phyloP scores from a whole-genome alignment of 1,139 yeast species.

The Kodamaea fungicola region DNA sequence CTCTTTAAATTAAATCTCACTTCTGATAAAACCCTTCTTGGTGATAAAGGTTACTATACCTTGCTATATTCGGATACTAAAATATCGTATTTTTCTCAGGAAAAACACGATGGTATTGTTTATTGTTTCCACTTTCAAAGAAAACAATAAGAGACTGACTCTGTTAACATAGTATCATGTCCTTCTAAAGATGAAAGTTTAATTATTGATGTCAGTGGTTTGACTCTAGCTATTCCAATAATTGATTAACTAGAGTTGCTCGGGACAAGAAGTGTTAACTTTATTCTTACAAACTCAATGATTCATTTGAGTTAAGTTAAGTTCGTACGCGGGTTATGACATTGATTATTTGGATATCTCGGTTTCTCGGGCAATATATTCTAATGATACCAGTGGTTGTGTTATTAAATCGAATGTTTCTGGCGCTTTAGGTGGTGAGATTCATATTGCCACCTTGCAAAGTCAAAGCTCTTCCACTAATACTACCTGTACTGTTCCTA shows the following conservation, averaged over 20 bases:
- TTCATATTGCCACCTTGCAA: conserved; percentile 24
- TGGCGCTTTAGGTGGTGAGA: conserved; percentile 37
- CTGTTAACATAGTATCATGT: conserved; percentile 29
- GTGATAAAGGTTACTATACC: conserved; percentile 12
- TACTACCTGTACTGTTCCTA: too few species aligned
- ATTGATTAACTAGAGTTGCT: conserved; percentile 23
- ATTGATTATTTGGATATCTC: conserved; percentile 16
- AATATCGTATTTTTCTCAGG: conserved; percentile 23
- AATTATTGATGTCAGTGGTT: conserved; percentile 51
- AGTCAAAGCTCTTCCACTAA: too few species aligned
- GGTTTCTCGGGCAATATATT: conserved; percentile 17
- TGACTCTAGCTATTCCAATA: conserved; percentile 41
- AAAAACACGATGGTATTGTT: conserved; percentile 14
- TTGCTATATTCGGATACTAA: conserved; percentile 42
- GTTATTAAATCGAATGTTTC: conserved; percentile 41
- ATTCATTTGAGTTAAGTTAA: conserved; percentile 12
- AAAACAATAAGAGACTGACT: conserved; percentile 25
- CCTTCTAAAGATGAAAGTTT: conserved; percentile 16
- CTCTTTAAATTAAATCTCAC: not conserved
- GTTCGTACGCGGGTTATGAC: conserved; percentile 20
- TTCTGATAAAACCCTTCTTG: not conserved
- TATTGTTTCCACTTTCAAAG: conserved; percentile 22
- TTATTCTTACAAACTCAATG: not conserved
- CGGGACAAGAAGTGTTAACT: conserved; percentile 20
- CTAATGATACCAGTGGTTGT: conserved; percentile 14